phyloP scores from a whole-genome alignment of 495 filamentous ascomycete species.

The Tetracladium setigerum region DNA sequence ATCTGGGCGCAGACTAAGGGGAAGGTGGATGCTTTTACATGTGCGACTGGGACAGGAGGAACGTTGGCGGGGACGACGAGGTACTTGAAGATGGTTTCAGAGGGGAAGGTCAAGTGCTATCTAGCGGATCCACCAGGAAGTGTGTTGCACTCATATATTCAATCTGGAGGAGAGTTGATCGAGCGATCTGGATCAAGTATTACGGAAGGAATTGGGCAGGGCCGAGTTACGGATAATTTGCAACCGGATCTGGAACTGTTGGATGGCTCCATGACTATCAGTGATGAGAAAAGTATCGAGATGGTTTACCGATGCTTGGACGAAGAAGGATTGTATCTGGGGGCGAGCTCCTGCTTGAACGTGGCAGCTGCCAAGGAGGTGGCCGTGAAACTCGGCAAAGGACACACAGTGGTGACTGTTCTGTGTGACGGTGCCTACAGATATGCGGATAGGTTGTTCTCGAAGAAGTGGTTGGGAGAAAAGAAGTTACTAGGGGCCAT shows the following conservation, averaged over 20 bases:
- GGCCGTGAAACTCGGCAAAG: constrained; percentile 80
- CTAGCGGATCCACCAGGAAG: constrained; percentile 90
- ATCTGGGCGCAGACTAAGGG: constrained; percentile 93
- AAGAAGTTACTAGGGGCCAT: constrained; percentile 81
- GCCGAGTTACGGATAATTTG: constrained; percentile 91
- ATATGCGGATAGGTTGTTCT: constrained; percentile 92
- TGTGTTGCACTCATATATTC: constrained; percentile 87
- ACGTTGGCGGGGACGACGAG: constrained; percentile 86
- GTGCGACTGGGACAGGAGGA: constrained; percentile 87
- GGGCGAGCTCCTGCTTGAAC: constrained; percentile 86
- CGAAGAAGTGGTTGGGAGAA: constrained; percentile 73
- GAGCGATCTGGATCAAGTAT: constrained; percentile 86
- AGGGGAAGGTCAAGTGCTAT: constrained; percentile 77
- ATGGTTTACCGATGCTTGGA: constrained; percentile 98
- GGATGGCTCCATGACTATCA: constrained; percentile 79
- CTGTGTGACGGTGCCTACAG: constrained; percentile 93
- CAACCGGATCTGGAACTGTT: constrained; percentile 75
- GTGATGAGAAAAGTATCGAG: constrained; percentile 89
- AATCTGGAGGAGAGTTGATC: constrained; percentile 69
- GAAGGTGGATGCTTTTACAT: constrained; percentile 88
- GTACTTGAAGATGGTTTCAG: constrained; percentile 78
- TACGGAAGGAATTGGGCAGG: constrained; percentile 97
- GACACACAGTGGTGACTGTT: constrained; percentile 87
- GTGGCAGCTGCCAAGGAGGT: constrained; percentile 94
- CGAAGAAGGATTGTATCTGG: constrained; percentile 94